These are phyloP conservation scores for Populus tomentosa DNA, from an alignment of 441 rosid species.

Conservation along the genomic window DNA sequence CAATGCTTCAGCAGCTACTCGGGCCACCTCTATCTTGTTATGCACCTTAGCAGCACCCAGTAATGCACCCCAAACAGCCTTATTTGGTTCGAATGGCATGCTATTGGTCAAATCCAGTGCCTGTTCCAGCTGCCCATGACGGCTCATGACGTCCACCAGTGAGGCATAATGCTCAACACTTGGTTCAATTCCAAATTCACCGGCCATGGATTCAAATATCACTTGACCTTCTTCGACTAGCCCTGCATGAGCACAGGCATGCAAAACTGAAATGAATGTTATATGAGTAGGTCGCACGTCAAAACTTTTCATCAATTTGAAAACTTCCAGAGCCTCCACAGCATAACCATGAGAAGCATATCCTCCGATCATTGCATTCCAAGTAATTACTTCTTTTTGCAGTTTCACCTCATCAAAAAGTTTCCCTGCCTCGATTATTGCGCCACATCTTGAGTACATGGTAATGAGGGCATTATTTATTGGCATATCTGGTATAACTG, in stretches of 20 bases:
- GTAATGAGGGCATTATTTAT: constrained; percentile 57
- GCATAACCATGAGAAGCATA: constrained; percentile 62
- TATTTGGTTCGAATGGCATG: constrained; percentile 62
- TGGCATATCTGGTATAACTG: constrained; percentile 48
- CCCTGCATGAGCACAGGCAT: constrained; percentile 62
- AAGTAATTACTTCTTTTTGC: constrained; percentile 52
- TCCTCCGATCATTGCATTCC: constrained; percentile 82
- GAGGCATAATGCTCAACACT: constrained; percentile 59
- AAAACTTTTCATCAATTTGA: constrained; percentile 39
- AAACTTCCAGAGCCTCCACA: constrained; percentile 47
- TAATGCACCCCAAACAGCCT: constrained; percentile 71
- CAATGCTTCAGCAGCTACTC: constrained; percentile 58
- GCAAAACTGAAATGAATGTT: constrained; percentile 58
- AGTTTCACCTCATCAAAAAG: constrained; percentile 41
- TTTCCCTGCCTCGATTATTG: constrained; percentile 37
- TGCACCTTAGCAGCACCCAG: constrained; percentile 58
- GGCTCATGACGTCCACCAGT: constrained; percentile 46
- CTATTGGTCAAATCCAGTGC: constrained; percentile 44
- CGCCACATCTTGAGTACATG: constrained; percentile 67
- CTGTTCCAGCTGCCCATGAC: constrained; percentile 52
- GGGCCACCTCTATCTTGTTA: constrained; percentile 44
- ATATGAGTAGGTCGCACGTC: constrained; percentile 48
- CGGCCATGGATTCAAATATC: constrained; percentile 47
- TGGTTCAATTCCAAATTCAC: constrained; percentile 43
- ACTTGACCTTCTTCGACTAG: constrained; percentile 49